phyloP scores from a whole-genome alignment of 371 early-diverging fungal species.

The Mortierella sp. region DNA sequence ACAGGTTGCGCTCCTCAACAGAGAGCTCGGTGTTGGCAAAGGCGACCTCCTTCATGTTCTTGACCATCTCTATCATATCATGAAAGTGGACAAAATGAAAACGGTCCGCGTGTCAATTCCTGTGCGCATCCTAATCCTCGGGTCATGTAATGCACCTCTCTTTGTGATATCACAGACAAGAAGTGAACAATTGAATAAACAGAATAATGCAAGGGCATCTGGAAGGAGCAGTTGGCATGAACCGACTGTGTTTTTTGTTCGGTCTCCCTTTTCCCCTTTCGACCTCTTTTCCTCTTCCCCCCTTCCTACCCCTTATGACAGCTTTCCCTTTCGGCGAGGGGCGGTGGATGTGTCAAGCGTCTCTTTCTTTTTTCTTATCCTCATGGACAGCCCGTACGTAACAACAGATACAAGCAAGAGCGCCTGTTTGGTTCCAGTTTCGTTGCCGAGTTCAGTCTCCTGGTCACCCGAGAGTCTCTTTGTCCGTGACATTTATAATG shows the following conservation, averaged over 20 bases:
- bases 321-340: neutral
- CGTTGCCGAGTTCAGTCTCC: neutral
- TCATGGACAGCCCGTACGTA: neutral
- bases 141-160: neutral
- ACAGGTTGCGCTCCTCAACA: conserved; percentile 98
- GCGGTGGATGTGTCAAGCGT: neutral
- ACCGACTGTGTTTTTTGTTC: neutral
- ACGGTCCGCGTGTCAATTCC: neutral
- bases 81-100: no score
- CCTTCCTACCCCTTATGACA: neutral
- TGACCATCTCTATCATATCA: conserved; percentile 97
- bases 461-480: no score
- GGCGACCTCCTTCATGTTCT: conserved; percentile 92
- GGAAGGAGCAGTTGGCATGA: neutral
- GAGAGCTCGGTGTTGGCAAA: conserved; percentile 83
- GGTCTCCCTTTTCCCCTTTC: neutral
- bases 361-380: neutral
- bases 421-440: neutral
- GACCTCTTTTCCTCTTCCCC: conserved; percentile 1
- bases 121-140: neutral
- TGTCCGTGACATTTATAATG: neutral
- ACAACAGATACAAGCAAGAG: neutral
- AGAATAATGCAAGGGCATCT: conserved; percentile 1
- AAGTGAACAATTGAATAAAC: neutral
- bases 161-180: neutral